These are phyloP conservation scores for Nicotiana otophora DNA, from an alignment of 257 asterid species.

Conservation along the genomic window DNA sequence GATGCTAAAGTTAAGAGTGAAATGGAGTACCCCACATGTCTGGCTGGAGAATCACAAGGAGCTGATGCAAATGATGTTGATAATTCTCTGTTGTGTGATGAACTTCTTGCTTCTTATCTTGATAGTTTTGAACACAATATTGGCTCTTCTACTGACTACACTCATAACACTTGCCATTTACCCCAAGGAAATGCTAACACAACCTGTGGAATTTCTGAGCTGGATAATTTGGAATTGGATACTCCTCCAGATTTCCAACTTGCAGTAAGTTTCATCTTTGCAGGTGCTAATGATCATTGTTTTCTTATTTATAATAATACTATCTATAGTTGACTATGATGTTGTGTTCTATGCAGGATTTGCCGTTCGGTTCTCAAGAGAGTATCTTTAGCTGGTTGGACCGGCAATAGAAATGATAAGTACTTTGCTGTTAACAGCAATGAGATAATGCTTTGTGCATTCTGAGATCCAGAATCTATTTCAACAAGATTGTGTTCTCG, in stretches of 20 bases:
- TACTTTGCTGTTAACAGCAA: background rate
- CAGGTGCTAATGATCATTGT: background rate
- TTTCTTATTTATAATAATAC: background rate
- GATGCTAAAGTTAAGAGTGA: slow-evolving; percentile 34
- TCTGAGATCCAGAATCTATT: background rate
- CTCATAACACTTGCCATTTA: slow-evolving; percentile 9
- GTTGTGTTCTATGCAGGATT: slow-evolving; percentile 40
- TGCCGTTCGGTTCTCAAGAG: slow-evolving; percentile 54
- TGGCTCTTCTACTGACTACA: slow-evolving; percentile 25
- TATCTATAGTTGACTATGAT: background rate
- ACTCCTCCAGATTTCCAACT: slow-evolving; percentile 61
- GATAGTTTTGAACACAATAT: slow-evolving; percentile 12
- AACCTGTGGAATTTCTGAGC: slow-evolving; percentile 39
- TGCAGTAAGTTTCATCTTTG: slow-evolving; percentile 26
- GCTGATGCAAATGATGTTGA: slow-evolving; percentile 16
- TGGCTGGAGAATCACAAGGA: slow-evolving; percentile 39
- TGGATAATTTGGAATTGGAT: slow-evolving; percentile 55
- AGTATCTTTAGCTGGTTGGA: slow-evolving; percentile 51
- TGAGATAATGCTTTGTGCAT: slow-evolving; percentile 3
- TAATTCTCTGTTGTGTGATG: slow-evolving; percentile 42
- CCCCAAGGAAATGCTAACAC: slow-evolving; percentile 25
- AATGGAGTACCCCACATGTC: slow-evolving; percentile 22
- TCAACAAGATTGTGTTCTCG: slow-evolving; percentile 2
- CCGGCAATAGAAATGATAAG: slow-evolving; percentile 14
- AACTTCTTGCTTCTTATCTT: slow-evolving; percentile 23